Conservation (phyloP, 1,284 basidiomycete genomes). For the Golubevia pallescens region DNA sequence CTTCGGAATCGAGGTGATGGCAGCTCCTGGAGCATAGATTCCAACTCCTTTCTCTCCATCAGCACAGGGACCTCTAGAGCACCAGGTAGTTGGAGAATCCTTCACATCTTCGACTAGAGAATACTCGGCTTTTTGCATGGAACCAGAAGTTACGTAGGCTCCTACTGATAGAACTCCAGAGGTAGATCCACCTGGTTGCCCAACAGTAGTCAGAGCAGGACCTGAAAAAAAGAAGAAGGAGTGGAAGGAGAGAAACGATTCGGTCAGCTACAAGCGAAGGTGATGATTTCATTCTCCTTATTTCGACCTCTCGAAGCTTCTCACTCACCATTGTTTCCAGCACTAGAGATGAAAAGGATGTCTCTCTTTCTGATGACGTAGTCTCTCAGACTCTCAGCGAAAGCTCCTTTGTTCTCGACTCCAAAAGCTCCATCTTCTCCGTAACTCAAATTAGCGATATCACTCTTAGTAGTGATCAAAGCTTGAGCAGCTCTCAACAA, state of each 20-base stretch:
- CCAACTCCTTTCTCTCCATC: conserved; percentile 60
- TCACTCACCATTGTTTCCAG: conserved; percentile 47
- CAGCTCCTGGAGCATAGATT: conserved; percentile 64
- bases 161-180: conserved; percentile 60
- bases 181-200: conserved; percentile 62
- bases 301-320: not conserved
- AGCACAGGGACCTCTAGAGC: conserved; percentile 59
- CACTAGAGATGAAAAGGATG: conserved; percentile 55
- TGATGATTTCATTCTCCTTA: not conserved
- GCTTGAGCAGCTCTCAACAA: conserved; percentile 64
- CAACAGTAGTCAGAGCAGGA: conserved; percentile 63
- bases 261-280: not conserved
- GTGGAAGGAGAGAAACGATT: not conserved
- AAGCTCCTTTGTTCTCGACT: conserved; percentile 60
- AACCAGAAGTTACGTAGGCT: conserved; percentile 61
- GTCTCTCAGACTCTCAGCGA: conserved; percentile 49
- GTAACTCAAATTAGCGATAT: conserved; percentile 64
- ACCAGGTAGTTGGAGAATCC: conserved; percentile 63
- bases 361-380: conserved; percentile 53
- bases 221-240: conserved; percentile 10
- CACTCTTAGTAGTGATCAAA: conserved; percentile 57
- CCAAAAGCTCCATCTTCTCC: conserved; percentile 62
- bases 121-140: conserved; percentile 65
- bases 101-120: conserved; percentile 60
- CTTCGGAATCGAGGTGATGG: conserved; percentile 62